Percentiles rank a stretch among this genome's conserved stretches.
phyloP scores from a whole-genome alignment of 1,139 yeast genomes.

The Suhomyces chickasaworum region DNA sequence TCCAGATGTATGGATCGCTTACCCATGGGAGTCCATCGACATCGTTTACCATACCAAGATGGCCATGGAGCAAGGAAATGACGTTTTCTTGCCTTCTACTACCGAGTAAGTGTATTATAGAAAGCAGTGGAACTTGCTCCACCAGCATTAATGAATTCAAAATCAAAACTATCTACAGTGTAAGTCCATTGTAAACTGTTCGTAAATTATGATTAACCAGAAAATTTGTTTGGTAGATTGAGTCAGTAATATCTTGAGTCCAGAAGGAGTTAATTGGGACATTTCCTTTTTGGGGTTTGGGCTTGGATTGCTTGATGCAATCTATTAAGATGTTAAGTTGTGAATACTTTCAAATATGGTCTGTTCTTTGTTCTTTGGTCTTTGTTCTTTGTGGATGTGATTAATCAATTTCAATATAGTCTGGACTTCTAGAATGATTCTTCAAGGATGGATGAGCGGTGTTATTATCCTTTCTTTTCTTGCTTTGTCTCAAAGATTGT shows the following conservation, averaged over 20 bases:
- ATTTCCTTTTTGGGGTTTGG: too few species aligned
- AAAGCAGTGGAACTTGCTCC: conserved; percentile 1
- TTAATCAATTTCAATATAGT: conserved; percentile 74
- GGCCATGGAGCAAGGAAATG: conserved; percentile 75
- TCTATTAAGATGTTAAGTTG: background rate
- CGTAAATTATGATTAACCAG: background rate
- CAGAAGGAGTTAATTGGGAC: too few species aligned
- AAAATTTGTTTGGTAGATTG: background rate
- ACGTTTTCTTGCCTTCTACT: conserved; percentile 47
- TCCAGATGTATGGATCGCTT: conserved; percentile 95
- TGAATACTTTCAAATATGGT: too few species aligned
- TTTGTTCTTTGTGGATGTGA: too few species aligned
- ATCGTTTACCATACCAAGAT: conserved; percentile 82
- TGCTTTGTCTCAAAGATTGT: conserved; percentile 69
- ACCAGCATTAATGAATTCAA: conserved; percentile 1
- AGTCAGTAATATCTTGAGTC: too few species aligned
- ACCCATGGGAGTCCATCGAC: conserved; percentile 95
- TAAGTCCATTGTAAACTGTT: background rate
- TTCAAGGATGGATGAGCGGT: conserved; percentile 45
- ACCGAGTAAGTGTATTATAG: conserved; percentile 20
- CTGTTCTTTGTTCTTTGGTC: too few species aligned
- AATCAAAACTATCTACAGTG: conserved; percentile 1
- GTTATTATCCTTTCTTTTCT: conserved; percentile 67
- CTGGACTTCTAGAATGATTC: conserved; percentile 66
- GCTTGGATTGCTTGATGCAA: background rate